Evolutionary conservation across 495 filamentous ascomycete species (phyloP), one percentile per base, ranked within the genome.

Genomic region (Neurospora sp.): DNA sequence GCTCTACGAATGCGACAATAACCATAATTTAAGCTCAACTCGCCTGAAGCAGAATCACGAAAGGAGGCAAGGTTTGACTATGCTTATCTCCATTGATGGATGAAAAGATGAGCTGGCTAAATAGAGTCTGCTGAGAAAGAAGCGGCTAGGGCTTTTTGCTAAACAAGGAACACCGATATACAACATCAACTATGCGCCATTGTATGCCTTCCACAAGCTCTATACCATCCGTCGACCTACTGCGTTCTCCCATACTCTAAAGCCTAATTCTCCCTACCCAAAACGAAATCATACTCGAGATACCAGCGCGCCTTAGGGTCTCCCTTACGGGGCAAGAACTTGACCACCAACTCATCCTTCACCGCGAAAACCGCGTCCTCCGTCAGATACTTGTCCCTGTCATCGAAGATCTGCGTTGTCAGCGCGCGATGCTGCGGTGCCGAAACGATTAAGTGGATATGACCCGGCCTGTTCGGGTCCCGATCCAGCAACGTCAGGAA

Each of bases 311-410:
- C 92, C 77, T 88, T 84, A 2, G 86, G 80, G 75, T 93, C 90
- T 12, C 83, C 86, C 76, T 89, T 78, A 20, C 86, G 84, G 31
- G 85, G 85, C 72, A 86, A 74, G 77, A 94, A 94, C 73, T 89
- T 87, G 23, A 93, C 90, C 49, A 93, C 77, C 75, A 94, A 80
- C 27, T 88, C 90, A 74, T 93, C 88, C 85, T 94, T 95, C 42
- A 93, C 91, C 0, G 92, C 92, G 76, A 94, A 95, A 7, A 92
- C 92, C 0, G 88, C 83, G 80, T 95, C 92, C 60, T 93, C 85
- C 31, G 78, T 78, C 27, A 92, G 82, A 74, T 93, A 87, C 74
- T 86, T 80, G 75, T 90, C 91, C 37, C 87, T 84, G 72, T 85
- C 78, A 77, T 94, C 92, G 77, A 93, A 94, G 66, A 93, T 85